phyloP scores from a whole-genome alignment of 352 stramenopile species.

The Aphanomyces invadans region DNA sequence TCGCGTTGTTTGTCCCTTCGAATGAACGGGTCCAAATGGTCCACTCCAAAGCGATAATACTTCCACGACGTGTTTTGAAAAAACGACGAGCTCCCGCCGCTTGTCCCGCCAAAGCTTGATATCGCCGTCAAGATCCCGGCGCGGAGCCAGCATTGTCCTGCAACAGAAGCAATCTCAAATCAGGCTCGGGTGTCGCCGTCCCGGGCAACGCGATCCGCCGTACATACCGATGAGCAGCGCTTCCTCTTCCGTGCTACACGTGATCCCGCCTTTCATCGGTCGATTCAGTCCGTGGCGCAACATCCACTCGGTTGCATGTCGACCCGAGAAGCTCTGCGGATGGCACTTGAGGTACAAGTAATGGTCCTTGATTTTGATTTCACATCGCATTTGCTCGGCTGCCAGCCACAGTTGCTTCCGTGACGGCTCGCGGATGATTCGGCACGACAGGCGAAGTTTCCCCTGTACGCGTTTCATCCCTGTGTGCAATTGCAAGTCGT shows the following conservation, averaged over 20 bases:
- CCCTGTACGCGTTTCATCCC: slow-evolving; percentile 83
- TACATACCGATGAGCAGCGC: slow-evolving; percentile 57
- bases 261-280: slow-evolving; percentile 74
- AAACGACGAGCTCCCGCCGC: slow-evolving; percentile 21
- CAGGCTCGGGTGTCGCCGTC: too few species aligned
- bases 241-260: slow-evolving; percentile 77
- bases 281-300: slow-evolving; percentile 76
- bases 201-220: too few species aligned
- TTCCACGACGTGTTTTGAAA: slow-evolving; percentile 81
- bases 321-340: slow-evolving; percentile 67
- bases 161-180: neutral
- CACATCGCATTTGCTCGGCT: slow-evolving; percentile 74
- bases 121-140: slow-evolving; percentile 65
- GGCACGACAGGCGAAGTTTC: slow-evolving; percentile 73
- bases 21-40: slow-evolving; percentile 49
- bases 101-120: slow-evolving; percentile 39
- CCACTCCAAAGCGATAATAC: slow-evolving; percentile 82
- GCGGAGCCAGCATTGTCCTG: slow-evolving; percentile 40
- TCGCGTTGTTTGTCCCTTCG: slow-evolving; percentile 36
- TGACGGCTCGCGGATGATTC: slow-evolving; percentile 76
- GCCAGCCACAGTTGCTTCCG: slow-evolving; percentile 77
- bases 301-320: slow-evolving; percentile 79
- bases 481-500: slow-evolving; percentile 72
- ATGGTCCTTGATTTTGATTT: slow-evolving; percentile 59
- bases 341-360: slow-evolving; percentile 81